Base-by-base conservation (phyloP, 352 stramenopile species). In the Globisporangium paddicum region DNA sequence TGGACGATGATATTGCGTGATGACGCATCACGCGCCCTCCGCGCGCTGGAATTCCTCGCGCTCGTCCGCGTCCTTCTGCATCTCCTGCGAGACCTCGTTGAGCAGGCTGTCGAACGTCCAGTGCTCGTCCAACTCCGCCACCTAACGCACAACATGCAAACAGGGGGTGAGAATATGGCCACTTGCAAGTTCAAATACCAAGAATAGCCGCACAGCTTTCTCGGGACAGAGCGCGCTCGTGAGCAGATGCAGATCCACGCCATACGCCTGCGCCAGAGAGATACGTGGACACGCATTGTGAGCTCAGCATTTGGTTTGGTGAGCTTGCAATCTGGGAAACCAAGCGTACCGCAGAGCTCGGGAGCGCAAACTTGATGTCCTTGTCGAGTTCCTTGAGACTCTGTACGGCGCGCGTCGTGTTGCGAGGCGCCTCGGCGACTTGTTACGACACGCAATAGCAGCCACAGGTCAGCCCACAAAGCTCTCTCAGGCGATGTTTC, bases 361-460 rank as follows among this genome's bases (percentile, higher is more conserved):
- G 79, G 8, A 93, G 76, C 35, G 79, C 73, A 52, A 89, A 88
- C 57, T 89, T 89, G 67, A 93, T 83, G 64, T 89, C 81, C 38
- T 76, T 70, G 47, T 93, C 80, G 35, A 90, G 75, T 57, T 92
- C 78, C 51, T 90, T 92, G 45, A 92, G 72, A 28, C 72, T 90
- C 58, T 92, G 79, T 5, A 89, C 77, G 18, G 71, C 63, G 35
- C 82, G 74, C 2, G 73, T 85, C 45, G 75, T 81, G 46, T 92
- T 92, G 25, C 77, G 69, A n/a, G 82, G 82, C n/a, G 82, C 82
- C 68, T 90, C 79, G 6, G 82, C 82, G 14, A 93, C 82, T 90
- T n/a, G n/a, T n/a, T n/a, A n/a, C n/a, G n/a, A n/a, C 11, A 2
- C 10, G 18, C 7, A 14, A 26, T 2, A 14, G 5, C 3, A 32